Base-by-base conservation (phyloP, 2,329 filamentous ascomycete species). In the Thielaviopsis musarum region DNA sequence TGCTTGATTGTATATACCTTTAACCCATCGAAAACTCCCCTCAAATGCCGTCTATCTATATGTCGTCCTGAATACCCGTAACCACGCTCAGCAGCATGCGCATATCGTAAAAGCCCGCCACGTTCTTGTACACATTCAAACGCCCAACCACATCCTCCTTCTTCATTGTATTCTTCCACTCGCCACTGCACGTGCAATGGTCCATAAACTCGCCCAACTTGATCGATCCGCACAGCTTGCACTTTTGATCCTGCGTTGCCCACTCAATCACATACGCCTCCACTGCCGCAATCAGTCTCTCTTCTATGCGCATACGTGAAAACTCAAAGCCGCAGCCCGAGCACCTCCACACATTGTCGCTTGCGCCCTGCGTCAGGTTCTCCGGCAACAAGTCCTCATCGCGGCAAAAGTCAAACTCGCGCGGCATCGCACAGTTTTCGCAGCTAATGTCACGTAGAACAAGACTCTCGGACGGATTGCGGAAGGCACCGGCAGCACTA, bases 141-240 rank as follows among this genome's bases (percentile, higher is more conserved):
- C 75, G 79, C 68, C 75, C 80, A 66, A 80, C 71, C 26, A 91
- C 73, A 28, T 87, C 86, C 30, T 78, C 81, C 64, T 78, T 77
- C 65, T 84, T 79, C 62, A 91, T 76, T 21, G 83, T 88, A 64
- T 82, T 82, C 19, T 77, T 78, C 93, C 93, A 98, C 61, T 80
- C 79, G 3, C 93, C 93, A 62, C 88, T 88, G 74, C 93, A 98
- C 12, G 84, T 86, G 71, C 94, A 98, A 71, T 97, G 91, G 70
- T 96, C 91, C 83, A 93, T 90, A 66, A 97, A 94, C 67, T 96
- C 91, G 69, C 95, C 97, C 49, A 88, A 77, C 67, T 89, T 76
- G 48, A 95, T 71, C 65, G 88, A 88, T 34, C 79, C 81, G 69
- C 83, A 87, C 61, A 79, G 77, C 30, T 67, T 69, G 65, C 93